Evolutionary conservation across 2,329 filamentous ascomycete species (phyloP), one percentile per base, ranked within the genome.

Genomic region (Fusarium sp.): DNA sequence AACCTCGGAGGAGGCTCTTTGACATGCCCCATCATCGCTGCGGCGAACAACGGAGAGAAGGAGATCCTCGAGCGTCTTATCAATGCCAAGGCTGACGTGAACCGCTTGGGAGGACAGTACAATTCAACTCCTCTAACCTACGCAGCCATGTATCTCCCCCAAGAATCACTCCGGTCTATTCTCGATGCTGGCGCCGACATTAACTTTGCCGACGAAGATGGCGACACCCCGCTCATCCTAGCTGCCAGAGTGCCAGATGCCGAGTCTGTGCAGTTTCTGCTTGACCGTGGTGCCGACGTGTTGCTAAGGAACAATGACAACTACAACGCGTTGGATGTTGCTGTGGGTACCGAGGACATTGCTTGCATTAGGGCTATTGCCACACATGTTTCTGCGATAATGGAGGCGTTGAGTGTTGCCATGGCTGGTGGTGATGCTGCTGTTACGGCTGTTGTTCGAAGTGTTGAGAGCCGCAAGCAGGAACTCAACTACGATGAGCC

Each of bases 211-310:
- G 78, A 79, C 29, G 62, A 75, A 2, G 74, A 79, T 5, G 76
- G 79, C 9, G 76, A 81, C 36, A 81, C 81, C 0, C 78, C 81
- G 1, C 73, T 83, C 1, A 81, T 82, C 7, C 66, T 78, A 0
- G 79, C 81, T 4, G 75, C 80, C 0, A 62, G 61, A 9, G 68
- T 69, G 34, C 78, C 77, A 1, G 80, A 82, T 25, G 11, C 23
- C 2, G 46, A 61, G 4, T 68, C 67, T 0, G 56, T 64, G 6
- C 38, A 56, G 11, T 23, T 70, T 13, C 10, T 70, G 6, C 67
- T 70, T 4, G 67, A 70, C 2, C 51, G 51, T 3, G 67, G 67
- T 0, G 67, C 67, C 1, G 67, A 70, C 11, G 60, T 70, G 1
- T 10, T 70, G 8, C 11, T 56, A 4, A 57, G 11, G 9, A 64